Conservation (phyloP, 2,329 filamentous ascomycete species). For the Colletotrichum sp. region DNA sequence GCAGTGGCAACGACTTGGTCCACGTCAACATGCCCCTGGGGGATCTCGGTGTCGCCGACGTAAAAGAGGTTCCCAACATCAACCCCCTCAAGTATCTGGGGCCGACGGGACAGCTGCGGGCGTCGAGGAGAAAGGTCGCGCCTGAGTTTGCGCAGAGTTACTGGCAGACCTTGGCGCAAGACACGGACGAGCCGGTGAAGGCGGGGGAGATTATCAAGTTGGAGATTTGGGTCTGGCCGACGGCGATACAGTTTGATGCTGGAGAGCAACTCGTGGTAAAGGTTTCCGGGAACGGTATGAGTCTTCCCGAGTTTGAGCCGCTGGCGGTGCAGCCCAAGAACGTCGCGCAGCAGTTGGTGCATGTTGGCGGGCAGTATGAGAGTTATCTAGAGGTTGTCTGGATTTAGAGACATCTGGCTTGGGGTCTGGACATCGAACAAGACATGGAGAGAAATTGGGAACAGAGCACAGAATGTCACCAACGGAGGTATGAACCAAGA, state of each 20-base stretch:
- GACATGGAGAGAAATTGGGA: no score
- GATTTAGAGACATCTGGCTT: not conserved
- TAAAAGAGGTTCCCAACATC: not conserved
- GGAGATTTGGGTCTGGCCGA: not conserved
- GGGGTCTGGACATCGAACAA: not conserved
- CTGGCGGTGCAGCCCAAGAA: not conserved
- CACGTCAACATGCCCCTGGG: not conserved
- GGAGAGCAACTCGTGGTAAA: not conserved
- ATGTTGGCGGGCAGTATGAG: not conserved
- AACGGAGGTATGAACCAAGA: not conserved
- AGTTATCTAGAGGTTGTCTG: not conserved
- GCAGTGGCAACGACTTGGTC: not conserved
- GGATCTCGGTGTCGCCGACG: not conserved
- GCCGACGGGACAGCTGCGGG: not conserved
- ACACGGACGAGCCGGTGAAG: not conserved
- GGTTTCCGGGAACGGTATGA: not conserved
- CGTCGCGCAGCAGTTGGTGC: not conserved
- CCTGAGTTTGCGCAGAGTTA: not conserved
- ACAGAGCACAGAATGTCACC: not conserved
- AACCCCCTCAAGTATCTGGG: slow-evolving; percentile 1
- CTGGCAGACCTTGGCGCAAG: not conserved
- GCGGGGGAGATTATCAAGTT: not conserved
- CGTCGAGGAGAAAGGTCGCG: not conserved
- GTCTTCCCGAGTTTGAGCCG: not conserved
- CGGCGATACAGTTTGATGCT: not conserved